phyloP scores from a whole-genome alignment of 495 filamentous ascomycete species.

The Bacidia rubella region DNA sequence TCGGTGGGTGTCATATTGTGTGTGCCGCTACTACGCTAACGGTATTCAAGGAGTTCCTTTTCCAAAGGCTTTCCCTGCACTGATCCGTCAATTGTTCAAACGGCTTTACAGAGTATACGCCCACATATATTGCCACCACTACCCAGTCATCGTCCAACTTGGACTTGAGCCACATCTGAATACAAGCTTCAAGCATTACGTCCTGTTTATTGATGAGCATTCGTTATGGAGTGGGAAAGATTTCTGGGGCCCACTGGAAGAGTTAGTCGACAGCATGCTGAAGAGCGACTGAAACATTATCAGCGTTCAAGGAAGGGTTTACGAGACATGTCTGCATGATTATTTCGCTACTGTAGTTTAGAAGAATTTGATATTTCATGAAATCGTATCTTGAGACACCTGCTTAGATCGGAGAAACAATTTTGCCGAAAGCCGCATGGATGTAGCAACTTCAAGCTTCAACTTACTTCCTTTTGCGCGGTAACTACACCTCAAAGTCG shows the following conservation, averaged over 20 bases:
- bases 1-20: constrained; percentile 42
- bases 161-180: constrained; percentile 96
- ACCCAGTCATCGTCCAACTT: constrained; percentile 87
- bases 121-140: constrained; percentile 99
- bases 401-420: not conserved
- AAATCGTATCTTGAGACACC: too few relatives aligned
- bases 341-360: constrained; percentile 1
- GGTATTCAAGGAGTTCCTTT: constrained; percentile 65
- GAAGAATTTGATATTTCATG: too few relatives aligned
- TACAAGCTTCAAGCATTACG: constrained; percentile 99
- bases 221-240: constrained; percentile 80
- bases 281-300: constrained; percentile 56
- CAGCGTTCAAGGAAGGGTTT: not conserved
- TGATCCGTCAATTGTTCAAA: constrained; percentile 92
- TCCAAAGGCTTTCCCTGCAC: constrained; percentile 76
- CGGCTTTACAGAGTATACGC: constrained; percentile 96
- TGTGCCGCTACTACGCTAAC: constrained; percentile 9
- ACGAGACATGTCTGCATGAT: constrained; percentile 1
- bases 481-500: not conserved
- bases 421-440: not conserved
- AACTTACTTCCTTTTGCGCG: not conserved
- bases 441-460: not conserved
- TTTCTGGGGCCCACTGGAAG: constrained; percentile 93
- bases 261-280: constrained; percentile 94
- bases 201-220: constrained; percentile 92